Evolutionary conservation across 495 filamentous ascomycete genomes (phyloP).

Genomic region (Daldinia caldariorum): DNA sequence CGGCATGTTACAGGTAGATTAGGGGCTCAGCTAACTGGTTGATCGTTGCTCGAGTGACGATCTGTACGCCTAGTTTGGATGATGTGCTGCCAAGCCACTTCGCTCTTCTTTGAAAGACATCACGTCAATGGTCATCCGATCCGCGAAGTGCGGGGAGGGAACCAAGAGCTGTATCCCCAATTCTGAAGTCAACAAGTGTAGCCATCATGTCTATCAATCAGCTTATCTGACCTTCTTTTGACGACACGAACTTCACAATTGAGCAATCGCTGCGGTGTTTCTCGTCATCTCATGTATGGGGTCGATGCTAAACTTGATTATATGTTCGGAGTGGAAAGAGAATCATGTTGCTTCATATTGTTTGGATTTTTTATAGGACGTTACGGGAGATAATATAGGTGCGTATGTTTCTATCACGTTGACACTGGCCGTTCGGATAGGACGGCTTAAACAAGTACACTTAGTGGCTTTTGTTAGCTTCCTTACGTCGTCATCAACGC

Average conservation of each 20-base stretch:
- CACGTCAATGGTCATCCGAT: conserved; percentile 3
- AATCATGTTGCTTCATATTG: not conserved
- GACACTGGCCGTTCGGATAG: conserved; percentile 29
- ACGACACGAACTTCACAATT: conserved; percentile 13
- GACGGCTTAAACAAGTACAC: conserved; percentile 22
- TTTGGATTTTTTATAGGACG: not conserved
- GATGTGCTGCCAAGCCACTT: conserved; percentile 16
- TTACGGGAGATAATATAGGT: not conserved
- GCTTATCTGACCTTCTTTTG: conserved; percentile 23
- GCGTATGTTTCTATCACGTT: conserved; percentile 19
- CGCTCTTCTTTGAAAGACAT: conserved; percentile 19
- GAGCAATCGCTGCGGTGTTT: not conserved
- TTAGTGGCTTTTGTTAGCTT: conserved; percentile 13
- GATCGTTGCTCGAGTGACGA: conserved; percentile 6
- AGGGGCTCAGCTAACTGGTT: not conserved
- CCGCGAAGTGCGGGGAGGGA: conserved; percentile 24
- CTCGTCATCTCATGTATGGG: too few relatives aligned
- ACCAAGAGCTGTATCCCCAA: not conserved
- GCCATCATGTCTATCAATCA: conserved; percentile 5
- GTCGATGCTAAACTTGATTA: too few relatives aligned
- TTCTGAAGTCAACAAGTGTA: not conserved
- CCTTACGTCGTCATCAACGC: conserved; percentile 29
- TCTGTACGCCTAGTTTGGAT: conserved; percentile 19
- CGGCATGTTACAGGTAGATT: not conserved
- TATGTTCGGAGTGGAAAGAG: too few relatives aligned